Evolutionary conservation across 805 yeast genomes (phyloP).

Genomic region (Cyberlindnera samutprakarnensis): DNA sequence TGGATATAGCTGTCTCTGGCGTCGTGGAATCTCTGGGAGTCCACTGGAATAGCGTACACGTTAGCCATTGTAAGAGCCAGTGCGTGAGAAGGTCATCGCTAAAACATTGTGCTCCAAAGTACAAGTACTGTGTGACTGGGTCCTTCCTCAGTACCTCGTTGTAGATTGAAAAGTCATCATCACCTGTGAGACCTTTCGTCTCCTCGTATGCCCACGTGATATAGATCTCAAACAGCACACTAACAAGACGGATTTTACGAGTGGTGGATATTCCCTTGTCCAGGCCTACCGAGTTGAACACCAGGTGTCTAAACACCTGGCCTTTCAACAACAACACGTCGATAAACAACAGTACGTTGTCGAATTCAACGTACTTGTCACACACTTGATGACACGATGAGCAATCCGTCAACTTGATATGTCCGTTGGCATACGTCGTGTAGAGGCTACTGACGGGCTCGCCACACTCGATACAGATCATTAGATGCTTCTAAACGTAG

Average conservation of each 20-base stretch:
- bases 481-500: too few relatives aligned
- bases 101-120: conserved; percentile 46
- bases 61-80: conserved; percentile 25
- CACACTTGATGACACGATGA: conserved; percentile 63
- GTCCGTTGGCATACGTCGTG: conserved; percentile 66
- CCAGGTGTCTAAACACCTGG: conserved; percentile 81
- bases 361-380: conserved; percentile 89
- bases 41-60: conserved; percentile 24
- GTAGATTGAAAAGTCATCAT: conserved; percentile 3
- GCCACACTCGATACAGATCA: conserved; percentile 92
- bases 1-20: conserved; percentile 40
- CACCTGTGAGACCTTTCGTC: conserved; percentile 25
- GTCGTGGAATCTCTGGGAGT: conserved; percentile 16
- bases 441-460: conserved; percentile 56
- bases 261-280: conserved; percentile 1
- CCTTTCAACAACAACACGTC: conserved; percentile 80
- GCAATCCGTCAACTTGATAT: conserved; percentile 76
- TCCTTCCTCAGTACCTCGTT: not conserved
- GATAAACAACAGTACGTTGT: conserved; percentile 72
- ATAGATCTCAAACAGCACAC: conserved; percentile 80
- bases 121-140: conserved; percentile 44
- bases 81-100: conserved; percentile 38
- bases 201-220: conserved; percentile 90
- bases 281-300: conserved; percentile 52
- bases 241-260: conserved; percentile 40